Percentiles rank a stretch among this genome's conserved stretches.
These are phyloP conservation scores for Gracilariopsis chorda DNA, from an alignment of 23 red algal genomes.

Conservation along the genomic window DNA sequence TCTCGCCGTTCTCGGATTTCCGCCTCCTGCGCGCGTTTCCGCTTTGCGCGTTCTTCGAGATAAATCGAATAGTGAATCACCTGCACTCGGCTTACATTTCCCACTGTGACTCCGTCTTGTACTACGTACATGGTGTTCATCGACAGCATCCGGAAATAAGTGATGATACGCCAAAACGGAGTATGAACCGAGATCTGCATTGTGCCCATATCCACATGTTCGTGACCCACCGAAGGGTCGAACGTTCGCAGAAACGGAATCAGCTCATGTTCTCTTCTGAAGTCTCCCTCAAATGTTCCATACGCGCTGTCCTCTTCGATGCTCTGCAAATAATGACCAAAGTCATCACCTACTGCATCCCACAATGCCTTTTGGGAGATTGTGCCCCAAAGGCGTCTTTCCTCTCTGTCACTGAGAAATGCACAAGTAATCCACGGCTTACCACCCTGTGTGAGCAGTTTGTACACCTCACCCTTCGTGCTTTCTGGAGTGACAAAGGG, in stretches of 20 bases:
- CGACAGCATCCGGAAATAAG: slow-evolving; percentile 64
- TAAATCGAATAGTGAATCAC: slow-evolving; percentile 50
- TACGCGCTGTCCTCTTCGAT: slow-evolving; percentile 23
- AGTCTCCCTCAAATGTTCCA: slow-evolving; percentile 25
- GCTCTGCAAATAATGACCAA: neutral
- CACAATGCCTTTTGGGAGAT: slow-evolving; percentile 50
- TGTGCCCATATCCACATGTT: slow-evolving; percentile 60
- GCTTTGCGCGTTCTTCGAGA: slow-evolving; percentile 41
- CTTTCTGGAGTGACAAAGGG: slow-evolving; percentile 64
- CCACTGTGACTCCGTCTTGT: slow-evolving; percentile 44
- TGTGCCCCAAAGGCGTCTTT: slow-evolving; percentile 47
- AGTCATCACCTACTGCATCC: slow-evolving; percentile 32
- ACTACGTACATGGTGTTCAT: slow-evolving; percentile 66
- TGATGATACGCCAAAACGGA: slow-evolving; percentile 57
- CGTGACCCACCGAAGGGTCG: slow-evolving; percentile 31
- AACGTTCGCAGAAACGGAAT: slow-evolving; percentile 51
- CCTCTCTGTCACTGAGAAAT: slow-evolving; percentile 33
- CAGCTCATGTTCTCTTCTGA: slow-evolving; percentile 18
- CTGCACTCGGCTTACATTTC: slow-evolving; percentile 46
- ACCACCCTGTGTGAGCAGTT: slow-evolving; percentile 31
- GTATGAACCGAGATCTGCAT: slow-evolving; percentile 36
- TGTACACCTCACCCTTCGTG: slow-evolving; percentile 41
- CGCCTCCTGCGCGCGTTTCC: neutral
- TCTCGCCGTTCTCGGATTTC: neutral
- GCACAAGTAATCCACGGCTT: slow-evolving; percentile 69